Percentiles rank a stretch among this genome's conserved stretches.
Evolutionary conservation across 1,284 basidiomycete genomes (phyloP).

Genomic region (Heterobasidion occidentale): DNA sequence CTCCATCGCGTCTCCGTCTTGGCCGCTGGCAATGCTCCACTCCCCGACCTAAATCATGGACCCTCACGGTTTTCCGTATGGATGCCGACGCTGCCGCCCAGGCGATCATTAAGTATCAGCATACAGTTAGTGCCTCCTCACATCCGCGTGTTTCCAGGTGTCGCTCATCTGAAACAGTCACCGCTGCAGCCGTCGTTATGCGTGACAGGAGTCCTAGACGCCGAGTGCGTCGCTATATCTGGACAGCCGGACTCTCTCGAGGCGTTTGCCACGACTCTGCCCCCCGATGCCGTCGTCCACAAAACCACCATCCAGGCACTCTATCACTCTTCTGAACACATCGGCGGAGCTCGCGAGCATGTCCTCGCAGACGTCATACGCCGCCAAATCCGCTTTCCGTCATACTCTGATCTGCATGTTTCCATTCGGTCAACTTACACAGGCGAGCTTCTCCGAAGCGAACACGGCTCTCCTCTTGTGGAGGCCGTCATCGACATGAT

Average conservation of each 20-base stretch:
- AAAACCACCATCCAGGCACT: constrained; percentile 39
- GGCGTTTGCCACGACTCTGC: constrained; percentile 27
- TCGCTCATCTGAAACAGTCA: constrained; percentile 8
- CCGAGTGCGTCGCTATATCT: constrained; percentile 45
- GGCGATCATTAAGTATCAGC: constrained; percentile 20
- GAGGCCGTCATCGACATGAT: constrained; percentile 50
- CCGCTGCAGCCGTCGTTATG: constrained; percentile 23
- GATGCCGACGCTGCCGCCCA: constrained; percentile 22
- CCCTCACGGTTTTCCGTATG: constrained; percentile 39
- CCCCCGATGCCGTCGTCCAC: constrained; percentile 27
- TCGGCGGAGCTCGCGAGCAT: constrained; percentile 23
- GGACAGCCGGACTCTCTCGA: constrained; percentile 43
- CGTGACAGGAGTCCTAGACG: constrained; percentile 43
- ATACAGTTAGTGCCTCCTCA: background rate
- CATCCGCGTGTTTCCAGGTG: constrained; percentile 18
- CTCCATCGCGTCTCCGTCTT: constrained; percentile 26
- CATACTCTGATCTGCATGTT: constrained; percentile 31
- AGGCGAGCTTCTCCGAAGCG: constrained; percentile 27
- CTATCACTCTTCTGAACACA: constrained; percentile 42
- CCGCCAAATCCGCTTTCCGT: constrained; percentile 42
- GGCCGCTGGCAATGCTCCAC: constrained; percentile 1
- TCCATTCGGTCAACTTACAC: constrained; percentile 42
- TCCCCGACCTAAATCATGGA: constrained; percentile 34
- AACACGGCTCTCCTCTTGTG: constrained; percentile 26
- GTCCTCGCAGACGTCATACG: constrained; percentile 36